Evolutionary conservation across 2,329 filamentous ascomycete genomes (phyloP), one percentile per base, ranked within the genome.

Genomic region (Verticillium klebahnii): DNA sequence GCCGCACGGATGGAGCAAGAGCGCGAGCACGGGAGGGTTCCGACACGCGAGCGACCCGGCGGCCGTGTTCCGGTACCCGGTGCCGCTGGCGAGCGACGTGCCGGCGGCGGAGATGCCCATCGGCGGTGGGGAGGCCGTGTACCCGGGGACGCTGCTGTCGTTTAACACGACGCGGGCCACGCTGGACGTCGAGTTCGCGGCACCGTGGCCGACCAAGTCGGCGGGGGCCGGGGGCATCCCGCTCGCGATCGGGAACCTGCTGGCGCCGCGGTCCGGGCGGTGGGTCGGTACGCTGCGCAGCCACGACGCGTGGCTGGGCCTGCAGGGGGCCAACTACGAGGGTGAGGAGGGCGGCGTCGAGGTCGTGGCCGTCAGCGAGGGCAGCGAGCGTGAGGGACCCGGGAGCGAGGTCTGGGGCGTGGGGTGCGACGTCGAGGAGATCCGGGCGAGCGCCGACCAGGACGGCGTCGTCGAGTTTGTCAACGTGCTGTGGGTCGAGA

Each of bases 401-500:
- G 40, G 17, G 4, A 65, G 64, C 57, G 65, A 66, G 25, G 65
- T 67, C 6, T 65, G 62, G 40, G 58, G 58, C 2, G 15, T 45
- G 29, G 58, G 58, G n/a, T 54, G 29, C 45, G 73, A 74, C 15
- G 63, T 70, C 23, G 77, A 78, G 15, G 70, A 70, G 19, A 79
- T 78, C 60, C 72, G 74, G 50, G 77, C 78, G 62, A 71, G 76
- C 58, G 75, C 74, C 69, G 76, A 78, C 61, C 68, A 69, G 1
- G 77, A 81, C 60, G 77, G 77, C 36, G 70, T 73, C 36, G 69
- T 82, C 32, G 77, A 81, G 61, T 76, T 80, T 67, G 75, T 80
- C 19, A 80, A 80, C 32, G 78, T 80, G 45, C 65, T 80, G 36
- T 80, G 78, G 78, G 73, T 80, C 19, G 78, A 80, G 70, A 69